Percentiles rank a stretch among this genome's conserved stretches.
Evolutionary conservation across 352 stramenopile genomes (phyloP).

Genomic region (Phytopythium sindhum): DNA sequence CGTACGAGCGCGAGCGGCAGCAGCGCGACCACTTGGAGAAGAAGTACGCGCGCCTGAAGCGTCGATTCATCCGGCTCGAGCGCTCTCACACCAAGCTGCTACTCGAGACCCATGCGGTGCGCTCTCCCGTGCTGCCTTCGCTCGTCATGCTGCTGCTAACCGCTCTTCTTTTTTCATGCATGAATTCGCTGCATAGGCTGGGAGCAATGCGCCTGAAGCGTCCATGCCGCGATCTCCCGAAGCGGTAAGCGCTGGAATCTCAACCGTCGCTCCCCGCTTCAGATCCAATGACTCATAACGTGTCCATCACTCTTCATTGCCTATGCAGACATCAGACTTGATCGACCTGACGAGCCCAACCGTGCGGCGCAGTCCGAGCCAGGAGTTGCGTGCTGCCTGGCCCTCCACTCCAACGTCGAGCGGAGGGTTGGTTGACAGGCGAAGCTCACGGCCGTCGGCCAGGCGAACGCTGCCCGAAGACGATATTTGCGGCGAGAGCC

Average conservation of each 20-base stretch:
- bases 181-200: neutral
- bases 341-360: conserved; percentile 65
- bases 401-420: conserved; percentile 1
- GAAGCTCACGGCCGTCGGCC: neutral
- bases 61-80: conserved; percentile 59
- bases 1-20: conserved; percentile 43
- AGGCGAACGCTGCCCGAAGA: conserved; percentile 16
- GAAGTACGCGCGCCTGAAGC: conserved; percentile 73
- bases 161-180: neutral
- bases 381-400: neutral
- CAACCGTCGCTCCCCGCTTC: conserved; percentile 6
- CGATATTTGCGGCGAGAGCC: conserved; percentile 59
- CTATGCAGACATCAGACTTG: conserved; percentile 16
- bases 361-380: neutral
- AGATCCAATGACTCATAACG: too few relatives aligned
- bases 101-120: conserved; percentile 20
- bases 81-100: conserved; percentile 41
- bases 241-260: neutral
- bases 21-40: conserved; percentile 54
- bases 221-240: conserved; percentile 5
- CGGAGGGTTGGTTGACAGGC: neutral
- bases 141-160: neutral
- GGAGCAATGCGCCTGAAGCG: neutral
- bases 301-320: neutral
- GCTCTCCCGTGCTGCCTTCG: conserved; percentile 1